These are phyloP conservation scores for Blastomyces percursus DNA, from an alignment of 2,329 filamentous ascomycete genomes.

Conservation along the genomic window DNA sequence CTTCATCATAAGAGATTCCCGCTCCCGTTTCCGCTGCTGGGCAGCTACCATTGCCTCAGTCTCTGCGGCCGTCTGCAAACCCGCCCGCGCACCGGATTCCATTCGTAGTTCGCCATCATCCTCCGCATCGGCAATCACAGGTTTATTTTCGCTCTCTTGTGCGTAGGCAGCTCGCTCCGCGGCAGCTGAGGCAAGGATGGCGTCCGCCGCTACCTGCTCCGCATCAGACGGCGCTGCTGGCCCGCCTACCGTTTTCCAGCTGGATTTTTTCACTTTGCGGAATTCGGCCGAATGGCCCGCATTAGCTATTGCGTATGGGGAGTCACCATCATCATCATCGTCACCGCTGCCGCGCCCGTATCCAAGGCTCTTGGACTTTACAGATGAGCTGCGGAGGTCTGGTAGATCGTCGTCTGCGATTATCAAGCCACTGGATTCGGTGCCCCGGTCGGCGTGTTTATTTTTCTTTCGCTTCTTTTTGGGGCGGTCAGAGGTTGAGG, in stretches of 20 bases:
- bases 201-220: constrained; percentile 60
- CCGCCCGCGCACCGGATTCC: constrained; percentile 78
- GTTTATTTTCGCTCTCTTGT: constrained; percentile 37
- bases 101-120: constrained; percentile 47
- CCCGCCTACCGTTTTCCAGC: constrained; percentile 59
- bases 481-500: constrained; percentile 30
- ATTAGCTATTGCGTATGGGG: constrained; percentile 14
- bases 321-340: constrained; percentile 21
- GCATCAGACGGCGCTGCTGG: constrained; percentile 33
- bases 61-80: constrained; percentile 71
- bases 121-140: constrained; percentile 32
- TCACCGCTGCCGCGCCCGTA: constrained; percentile 19
- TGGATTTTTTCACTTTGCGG: constrained; percentile 63
- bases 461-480: constrained; percentile 49
- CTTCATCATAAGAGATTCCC: constrained; percentile 28
- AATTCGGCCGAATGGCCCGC: constrained; percentile 19
- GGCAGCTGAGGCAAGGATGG: constrained; percentile 62
- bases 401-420: constrained; percentile 35
- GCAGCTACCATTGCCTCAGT: constrained; percentile 60
- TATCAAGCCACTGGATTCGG: constrained; percentile 28
- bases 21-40: constrained; percentile 45
- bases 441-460: constrained; percentile 43
- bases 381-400: constrained; percentile 22
- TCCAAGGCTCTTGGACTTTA: constrained; percentile 14
- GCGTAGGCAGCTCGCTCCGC: constrained; percentile 51